Base-by-base conservation (phyloP, 2,329 filamentous ascomycete genomes). In the Scortechinia acanthostroma region DNA sequence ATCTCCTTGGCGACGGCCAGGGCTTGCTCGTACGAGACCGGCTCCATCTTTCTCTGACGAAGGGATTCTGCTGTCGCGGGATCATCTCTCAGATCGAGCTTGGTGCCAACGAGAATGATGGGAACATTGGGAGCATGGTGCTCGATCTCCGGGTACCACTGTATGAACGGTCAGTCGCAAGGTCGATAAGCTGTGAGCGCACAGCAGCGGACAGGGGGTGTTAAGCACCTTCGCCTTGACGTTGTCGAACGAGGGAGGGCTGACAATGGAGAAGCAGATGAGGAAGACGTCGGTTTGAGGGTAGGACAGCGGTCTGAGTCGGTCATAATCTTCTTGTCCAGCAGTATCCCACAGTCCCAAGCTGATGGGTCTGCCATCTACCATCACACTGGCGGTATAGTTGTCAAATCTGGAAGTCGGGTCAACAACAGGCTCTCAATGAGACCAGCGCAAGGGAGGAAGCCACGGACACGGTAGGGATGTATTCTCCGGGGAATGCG, bases 401-500 rank as follows among this genome's bases (percentile, higher is more conserved):
- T 98, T 98, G 65, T 97, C 91, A 69, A 97, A 97, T 51, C 90
- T 95, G 53, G 52, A 46, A 54, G 22, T 42, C 17, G 45, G 33
- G 55, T 20, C 49, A 37, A 43, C 42, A 16, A 37, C 46, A 52
- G 49, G 57, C 50, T 47, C 42, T 53, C 54, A 52, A 52, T 50
- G 45, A 37, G 51, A 16, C 22, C 42, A 5, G 44, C 21, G 23
- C 42, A 19, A 20, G 10, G 23, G 22, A 2, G 21, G 17, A 21
- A 42, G 42, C 23, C 40, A 75, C 85, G 67, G 71, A 93, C 87
- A 98, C 93, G 58, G 93, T 98, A 54, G 93, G 93, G 57, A 98
- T 97, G 70, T 98, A 98, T 76, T 98, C 93, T 67, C 93, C 93
- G n/a, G 93, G 93, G 66, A 98, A 98, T 53, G 93, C 93, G 73